Evolutionary conservation across 2,329 filamentous ascomycete species (phyloP), one percentile per base, ranked within the genome.

Genomic region (Venturiaceae sp.): DNA sequence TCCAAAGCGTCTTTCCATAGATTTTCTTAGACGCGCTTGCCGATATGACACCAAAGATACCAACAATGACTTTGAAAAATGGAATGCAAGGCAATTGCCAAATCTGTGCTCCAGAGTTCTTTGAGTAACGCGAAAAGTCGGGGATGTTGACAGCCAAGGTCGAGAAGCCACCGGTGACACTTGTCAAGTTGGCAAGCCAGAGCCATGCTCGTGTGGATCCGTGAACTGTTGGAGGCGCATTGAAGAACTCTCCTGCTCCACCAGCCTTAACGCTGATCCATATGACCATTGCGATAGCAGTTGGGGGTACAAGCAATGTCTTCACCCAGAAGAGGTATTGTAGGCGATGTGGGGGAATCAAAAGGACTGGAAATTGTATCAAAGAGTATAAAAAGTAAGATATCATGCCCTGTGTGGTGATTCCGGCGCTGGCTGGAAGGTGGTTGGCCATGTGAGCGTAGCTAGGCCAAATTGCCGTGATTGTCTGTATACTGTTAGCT

Each of bases 381-480:
- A 46, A 4, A 39, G 44, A 59, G 34, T 60, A 53, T 13, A 60
- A 3, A 16, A 60, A 47, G 54, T 44, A 59, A 11, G 68, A 71
- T 53, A 76, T 67, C 70, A 78, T 76, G n/a, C 72, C 71, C 46
- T 69, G 70, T 0, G 74, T 76, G 14, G 75, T 74, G 63, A 78
- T 76, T n/a, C 74, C 74, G 60, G 76, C 68, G 2, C 65, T 66
- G 2, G 14, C 16, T 9, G 55, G 55, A 3, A 58, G 26, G 16
- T 47, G 41, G 37, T 58, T 58, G 13, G 37, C 21, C 9, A 58
- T 14, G 28, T 47, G 23, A 65, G 69, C 1, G 76, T 28, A 56
- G 26, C 34, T 44, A n/a, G 53, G 53, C 53, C 53, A 56, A 11
- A 56, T 56, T 21, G 32, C 30, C 16, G 30, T 36, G 32, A 53